phyloP scores from a whole-genome alignment of 148 eudicot genomes.

The Rhododendron kiyosumense region DNA sequence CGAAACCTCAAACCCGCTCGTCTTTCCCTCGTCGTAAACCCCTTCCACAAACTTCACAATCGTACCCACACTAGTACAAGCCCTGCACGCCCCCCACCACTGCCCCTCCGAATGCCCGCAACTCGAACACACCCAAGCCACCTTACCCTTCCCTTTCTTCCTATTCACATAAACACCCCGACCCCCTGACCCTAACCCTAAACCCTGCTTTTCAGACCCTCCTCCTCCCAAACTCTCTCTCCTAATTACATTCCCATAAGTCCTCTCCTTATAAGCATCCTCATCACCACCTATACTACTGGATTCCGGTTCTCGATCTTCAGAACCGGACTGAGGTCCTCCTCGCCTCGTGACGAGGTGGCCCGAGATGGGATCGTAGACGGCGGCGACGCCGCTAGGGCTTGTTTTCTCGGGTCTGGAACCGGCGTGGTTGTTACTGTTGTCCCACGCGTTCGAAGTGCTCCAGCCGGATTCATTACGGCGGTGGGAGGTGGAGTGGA shows the following conservation, averaged over 20 bases:
- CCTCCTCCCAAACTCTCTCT: conserved; percentile 5
- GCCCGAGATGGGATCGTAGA: conserved; percentile 24
- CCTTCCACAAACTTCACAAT: conserved; percentile 38
- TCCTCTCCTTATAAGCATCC: not conserved
- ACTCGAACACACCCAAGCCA: conserved; percentile 54
- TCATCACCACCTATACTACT: conserved; percentile 1
- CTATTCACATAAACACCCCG: conserved; percentile 15
- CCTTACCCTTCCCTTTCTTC: conserved; percentile 40
- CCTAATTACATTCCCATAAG: not conserved
- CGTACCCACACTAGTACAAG: conserved; percentile 48
- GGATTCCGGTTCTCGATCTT: conserved; percentile 6
- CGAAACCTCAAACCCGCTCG: conserved; percentile 50
- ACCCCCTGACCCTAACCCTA: conserved; percentile 1
- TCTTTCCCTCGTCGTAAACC: conserved; percentile 24
- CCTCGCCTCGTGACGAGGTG: conserved; percentile 15
- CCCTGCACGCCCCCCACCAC: conserved; percentile 86
- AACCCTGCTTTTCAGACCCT: not conserved
- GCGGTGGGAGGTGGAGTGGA: conserved; percentile 16
- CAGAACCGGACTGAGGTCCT: not conserved
- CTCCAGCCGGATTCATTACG: not conserved
- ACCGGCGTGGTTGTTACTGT: not conserved
- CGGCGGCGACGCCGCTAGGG: conserved; percentile 26
- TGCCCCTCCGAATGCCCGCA: conserved; percentile 73
- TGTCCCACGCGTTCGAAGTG: not conserved
- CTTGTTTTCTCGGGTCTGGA: not conserved